These are phyloP conservation scores for Penicillium sp. DNA, from an alignment of 2,329 filamentous ascomycete species.

Conservation along the genomic window DNA sequence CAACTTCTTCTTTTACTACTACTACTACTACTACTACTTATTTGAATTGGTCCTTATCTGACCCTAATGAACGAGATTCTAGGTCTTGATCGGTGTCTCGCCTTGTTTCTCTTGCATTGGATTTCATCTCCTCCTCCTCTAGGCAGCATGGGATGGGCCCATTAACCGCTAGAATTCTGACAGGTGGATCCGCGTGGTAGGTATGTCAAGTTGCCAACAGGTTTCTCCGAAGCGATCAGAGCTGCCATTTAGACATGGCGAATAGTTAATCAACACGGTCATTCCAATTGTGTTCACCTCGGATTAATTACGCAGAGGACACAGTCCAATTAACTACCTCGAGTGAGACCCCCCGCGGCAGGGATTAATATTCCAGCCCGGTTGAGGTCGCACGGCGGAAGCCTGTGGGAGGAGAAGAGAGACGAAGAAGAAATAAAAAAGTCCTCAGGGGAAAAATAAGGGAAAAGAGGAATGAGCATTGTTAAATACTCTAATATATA, in stretches of 20 bases:
- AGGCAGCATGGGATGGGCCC: constrained; percentile 15
- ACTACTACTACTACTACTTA: not conserved
- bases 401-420: not conserved
- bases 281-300: not conserved
- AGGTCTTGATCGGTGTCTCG: not conserved
- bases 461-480: not conserved
- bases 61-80: not conserved
- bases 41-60: not conserved
- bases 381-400: constrained; percentile 13
- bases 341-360: constrained; percentile 1
- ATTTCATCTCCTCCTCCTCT: not conserved
- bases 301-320: constrained; percentile 1
- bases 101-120: not conserved
- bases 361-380: constrained; percentile 3
- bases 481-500: not conserved
- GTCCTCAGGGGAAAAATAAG: constrained; percentile 4
- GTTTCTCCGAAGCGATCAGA: not conserved
- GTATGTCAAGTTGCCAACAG: constrained; percentile 5
- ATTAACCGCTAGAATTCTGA: constrained; percentile 12
- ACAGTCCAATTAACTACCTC: not conserved
- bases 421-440: constrained; percentile 1
- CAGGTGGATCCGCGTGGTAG: constrained; percentile 12
- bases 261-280: not conserved
- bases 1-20: not conserved
- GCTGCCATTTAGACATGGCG: not conserved